Conservation (phyloP, 306 rosid genomes). For the Quercus rubra region DNA sequence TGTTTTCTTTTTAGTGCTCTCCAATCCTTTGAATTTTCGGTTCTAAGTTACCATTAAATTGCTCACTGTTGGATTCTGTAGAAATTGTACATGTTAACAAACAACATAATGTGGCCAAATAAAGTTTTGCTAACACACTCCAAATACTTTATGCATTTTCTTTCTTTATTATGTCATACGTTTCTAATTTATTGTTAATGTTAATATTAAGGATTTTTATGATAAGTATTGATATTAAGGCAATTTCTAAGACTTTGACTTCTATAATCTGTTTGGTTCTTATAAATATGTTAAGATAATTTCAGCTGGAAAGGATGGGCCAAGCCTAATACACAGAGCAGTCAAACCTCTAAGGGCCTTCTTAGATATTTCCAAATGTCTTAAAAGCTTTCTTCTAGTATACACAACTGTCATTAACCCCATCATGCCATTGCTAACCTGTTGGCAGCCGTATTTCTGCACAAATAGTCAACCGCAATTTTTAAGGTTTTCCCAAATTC, state of each 20-base stretch:
- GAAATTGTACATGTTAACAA: no score
- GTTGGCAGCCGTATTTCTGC: neutral
- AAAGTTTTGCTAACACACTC: no score
- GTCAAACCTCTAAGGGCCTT: neutral
- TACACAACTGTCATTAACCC: neutral
- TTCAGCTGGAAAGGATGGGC: neutral
- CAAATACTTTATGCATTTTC: no score
- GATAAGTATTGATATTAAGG: no score
- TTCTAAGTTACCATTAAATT: no score
- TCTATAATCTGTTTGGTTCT: neutral
- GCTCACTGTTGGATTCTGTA: no score
- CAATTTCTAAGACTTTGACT: no score
- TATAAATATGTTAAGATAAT: neutral
- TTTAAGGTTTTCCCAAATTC: neutral
- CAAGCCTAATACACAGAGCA: neutral
- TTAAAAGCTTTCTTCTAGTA: neutral
- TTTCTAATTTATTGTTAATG: no score
- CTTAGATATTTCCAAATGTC: neutral
- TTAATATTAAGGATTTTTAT: no score
- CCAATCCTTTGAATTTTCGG: no score
- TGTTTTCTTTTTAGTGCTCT: neutral
- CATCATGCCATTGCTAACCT: neutral
- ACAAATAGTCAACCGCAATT: neutral
- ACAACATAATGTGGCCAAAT: no score
- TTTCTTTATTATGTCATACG: no score